Evolutionary conservation across 768 basidiomycete species (phyloP), one percentile per base, ranked within the genome.

Genomic region (Podaxis rugospora): DNA sequence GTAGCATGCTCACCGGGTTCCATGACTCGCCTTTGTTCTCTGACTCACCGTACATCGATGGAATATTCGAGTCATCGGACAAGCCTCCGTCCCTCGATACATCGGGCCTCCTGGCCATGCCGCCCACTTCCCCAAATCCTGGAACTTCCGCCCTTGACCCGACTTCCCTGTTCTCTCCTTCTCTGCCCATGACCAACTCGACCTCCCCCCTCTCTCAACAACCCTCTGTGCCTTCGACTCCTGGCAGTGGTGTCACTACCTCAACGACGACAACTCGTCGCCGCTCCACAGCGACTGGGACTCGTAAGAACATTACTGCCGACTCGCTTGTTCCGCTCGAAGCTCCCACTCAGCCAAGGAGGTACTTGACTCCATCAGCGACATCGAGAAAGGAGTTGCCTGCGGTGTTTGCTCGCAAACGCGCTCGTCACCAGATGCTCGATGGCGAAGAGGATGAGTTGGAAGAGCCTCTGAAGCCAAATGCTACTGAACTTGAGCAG

Each of bases 381-480:
- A 92, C 91, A 0, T 91, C 91, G 51, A 81, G 85, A 47, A 92
- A 91, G 73, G 85, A 86, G 44, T 68, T 91, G 25, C 89, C 90
- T 1, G 83, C 80, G 0, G 82, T 83, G 13, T 89, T 89, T 66
- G 82, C 81, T 35, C 81, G 80, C 65, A 88, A 90, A 74, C 82
- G 88, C n/a, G 72, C 76, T 5, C 81, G 83, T 21, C 74, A 77
- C 0, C 69, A 73, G 60, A 75, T 78, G 58, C 74, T 63, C 4
- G 80, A 77, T 1, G 82, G 72, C 2, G 83, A 85, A 55, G 85
- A 87, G 10, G 78, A 80, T 27, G 72, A 75, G 52, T 73, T 74
- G n/a, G 71, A 74, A 3, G 71, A 73, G 36, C 69, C 69, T 1
- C 69, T 71, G 14, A 68, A 69, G 1, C 75, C 81, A 0, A 73